phyloP scores from a whole-genome alignment of 352 stramenopile genomes.

The Globisporangium spinosum region DNA sequence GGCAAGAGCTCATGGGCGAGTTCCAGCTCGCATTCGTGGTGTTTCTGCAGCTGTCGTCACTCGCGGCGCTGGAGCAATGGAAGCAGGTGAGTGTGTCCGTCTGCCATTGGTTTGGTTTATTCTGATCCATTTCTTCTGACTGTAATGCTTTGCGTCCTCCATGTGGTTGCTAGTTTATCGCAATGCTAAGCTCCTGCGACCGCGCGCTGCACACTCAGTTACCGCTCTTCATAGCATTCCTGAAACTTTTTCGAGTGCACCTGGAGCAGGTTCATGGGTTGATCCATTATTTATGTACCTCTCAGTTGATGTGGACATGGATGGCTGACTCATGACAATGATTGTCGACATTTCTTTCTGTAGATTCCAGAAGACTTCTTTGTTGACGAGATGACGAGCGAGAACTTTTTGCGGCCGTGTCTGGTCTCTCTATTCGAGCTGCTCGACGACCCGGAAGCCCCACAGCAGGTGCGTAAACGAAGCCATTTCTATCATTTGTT shows the following conservation, averaged over 20 bases:
- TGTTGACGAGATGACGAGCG: slow-evolving; percentile 48
- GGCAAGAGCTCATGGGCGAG: slow-evolving; percentile 88
- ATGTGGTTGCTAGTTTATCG: slow-evolving; percentile 46
- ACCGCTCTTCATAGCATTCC: slow-evolving; percentile 54
- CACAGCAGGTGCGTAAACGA: slow-evolving; percentile 26
- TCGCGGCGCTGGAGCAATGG: slow-evolving; percentile 92
- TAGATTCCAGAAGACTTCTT: slow-evolving; percentile 75
- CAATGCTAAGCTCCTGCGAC: slow-evolving; percentile 62
- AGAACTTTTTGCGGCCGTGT: slow-evolving; percentile 64
- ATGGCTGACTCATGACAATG: background rate
- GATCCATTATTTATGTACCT: background rate
- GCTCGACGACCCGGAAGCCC: slow-evolving; percentile 38
- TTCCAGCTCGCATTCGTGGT: slow-evolving; percentile 92
- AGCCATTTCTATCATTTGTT: background rate
- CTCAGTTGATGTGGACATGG: background rate
- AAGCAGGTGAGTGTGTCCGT: slow-evolving; percentile 58
- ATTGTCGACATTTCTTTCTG: background rate
- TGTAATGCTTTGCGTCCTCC: no score
- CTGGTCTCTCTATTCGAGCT: slow-evolving; percentile 66
- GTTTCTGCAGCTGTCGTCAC: slow-evolving; percentile 92
- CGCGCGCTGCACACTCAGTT: slow-evolving; percentile 32
- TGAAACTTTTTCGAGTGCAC: slow-evolving; percentile 53
- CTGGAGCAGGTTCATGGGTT: slow-evolving; percentile 40
- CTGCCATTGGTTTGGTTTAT: no score
- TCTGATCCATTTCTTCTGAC: no score